phyloP scores from a whole-genome alignment of 208 protist species.

The Crithidia brevicula region DNA sequence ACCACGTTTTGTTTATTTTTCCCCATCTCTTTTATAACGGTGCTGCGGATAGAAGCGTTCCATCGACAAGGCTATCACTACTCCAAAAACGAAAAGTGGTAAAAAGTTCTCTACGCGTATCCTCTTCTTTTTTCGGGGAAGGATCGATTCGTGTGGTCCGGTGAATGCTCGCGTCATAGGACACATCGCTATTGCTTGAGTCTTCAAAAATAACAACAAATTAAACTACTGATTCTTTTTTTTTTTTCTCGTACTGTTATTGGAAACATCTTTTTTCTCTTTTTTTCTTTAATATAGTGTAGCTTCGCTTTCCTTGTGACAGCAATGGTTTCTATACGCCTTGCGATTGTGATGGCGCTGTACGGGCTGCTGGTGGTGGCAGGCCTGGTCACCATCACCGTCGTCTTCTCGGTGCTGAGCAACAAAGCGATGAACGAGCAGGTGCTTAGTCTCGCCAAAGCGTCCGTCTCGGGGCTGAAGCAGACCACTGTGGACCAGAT shows the following conservation, averaged over 20 bases:
- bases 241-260: no score
- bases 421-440: not conserved
- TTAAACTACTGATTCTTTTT: not conserved
- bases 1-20: no score
- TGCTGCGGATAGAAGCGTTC: no score
- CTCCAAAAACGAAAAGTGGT: no score
- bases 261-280: not conserved
- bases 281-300: no score
- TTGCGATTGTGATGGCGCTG: not conserved
- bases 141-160: no score
- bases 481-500: constrained; percentile 3
- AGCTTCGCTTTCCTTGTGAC: not conserved
- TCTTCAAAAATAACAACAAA: not conserved
- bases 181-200: no score
- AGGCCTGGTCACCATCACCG: constrained; percentile 9
- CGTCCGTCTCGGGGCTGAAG: not conserved
- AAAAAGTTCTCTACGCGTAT: no score
- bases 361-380: constrained; percentile 7
- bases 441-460: not conserved
- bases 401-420: constrained; percentile 15
- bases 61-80: no score
- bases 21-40: no score
- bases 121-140: no score
- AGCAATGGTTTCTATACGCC: constrained; percentile 4
- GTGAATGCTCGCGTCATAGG: no score